phyloP scores from a whole-genome alignment of 139 green algal species.

The Tetratostichococcus sp. region DNA sequence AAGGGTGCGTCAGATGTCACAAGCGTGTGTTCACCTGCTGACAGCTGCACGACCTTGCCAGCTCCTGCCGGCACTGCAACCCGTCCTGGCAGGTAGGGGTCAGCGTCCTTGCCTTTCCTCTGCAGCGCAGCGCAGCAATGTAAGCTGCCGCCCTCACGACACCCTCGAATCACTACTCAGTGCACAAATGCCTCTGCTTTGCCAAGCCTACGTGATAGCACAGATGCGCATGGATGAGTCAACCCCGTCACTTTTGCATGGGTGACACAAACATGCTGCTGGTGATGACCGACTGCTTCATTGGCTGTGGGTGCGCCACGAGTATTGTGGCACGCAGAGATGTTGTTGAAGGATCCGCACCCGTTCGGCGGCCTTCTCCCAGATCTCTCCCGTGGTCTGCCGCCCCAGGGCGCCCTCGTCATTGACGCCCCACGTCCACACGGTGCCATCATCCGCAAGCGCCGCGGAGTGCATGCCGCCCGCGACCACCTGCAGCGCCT shows the following conservation, averaged over 20 bases:
- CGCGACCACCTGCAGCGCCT: conserved; percentile 56
- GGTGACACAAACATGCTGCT: no score
- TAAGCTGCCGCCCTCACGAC: no score
- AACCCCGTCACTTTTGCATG: no score
- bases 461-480: conserved; percentile 89
- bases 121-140: not conserved
- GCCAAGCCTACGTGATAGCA: no score
- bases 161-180: no score
- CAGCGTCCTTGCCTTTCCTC: not conserved
- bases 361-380: conserved; percentile 28
- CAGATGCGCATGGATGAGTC: no score
- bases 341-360: conserved; percentile 1
- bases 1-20: no score
- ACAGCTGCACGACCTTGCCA: conserved; percentile 56
- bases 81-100: conserved; percentile 37
- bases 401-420: conserved; percentile 86
- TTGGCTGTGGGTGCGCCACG: not conserved
- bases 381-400: conserved; percentile 46
- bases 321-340: not conserved
- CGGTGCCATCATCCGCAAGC: conserved; percentile 42
- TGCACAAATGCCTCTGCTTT: no score
- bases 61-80: conserved; percentile 38
- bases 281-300: no score
- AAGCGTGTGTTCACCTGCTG: conserved; percentile 14
- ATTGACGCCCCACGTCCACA: conserved; percentile 87